These are phyloP conservation scores for Xylaria nigripes DNA, from an alignment of 495 filamentous ascomycete species.

Conservation along the genomic window DNA sequence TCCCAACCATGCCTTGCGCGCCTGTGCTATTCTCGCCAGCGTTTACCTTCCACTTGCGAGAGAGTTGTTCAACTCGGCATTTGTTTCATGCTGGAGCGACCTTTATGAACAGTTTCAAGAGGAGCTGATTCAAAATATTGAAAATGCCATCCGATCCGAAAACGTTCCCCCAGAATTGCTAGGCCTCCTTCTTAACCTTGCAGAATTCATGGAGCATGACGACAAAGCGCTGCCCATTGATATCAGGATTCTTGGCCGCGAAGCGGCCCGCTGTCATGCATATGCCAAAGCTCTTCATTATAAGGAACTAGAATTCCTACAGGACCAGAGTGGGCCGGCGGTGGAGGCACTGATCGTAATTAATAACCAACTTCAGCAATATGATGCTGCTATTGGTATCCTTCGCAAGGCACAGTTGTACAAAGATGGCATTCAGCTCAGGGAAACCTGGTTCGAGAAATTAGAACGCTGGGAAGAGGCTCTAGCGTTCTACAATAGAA, in stretches of 20 bases:
- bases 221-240: constrained; percentile 97
- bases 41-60: constrained; percentile 86
- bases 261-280: constrained; percentile 90
- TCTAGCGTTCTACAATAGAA: constrained; percentile 78
- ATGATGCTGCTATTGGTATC: constrained; percentile 94
- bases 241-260: constrained; percentile 83
- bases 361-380: constrained; percentile 97
- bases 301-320: constrained; percentile 96
- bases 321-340: constrained; percentile 90
- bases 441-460: constrained; percentile 98
- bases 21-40: constrained; percentile 83
- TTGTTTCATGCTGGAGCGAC: constrained; percentile 98
- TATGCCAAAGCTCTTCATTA: constrained; percentile 98
- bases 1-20: constrained; percentile 85
- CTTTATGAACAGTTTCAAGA: constrained; percentile 92
- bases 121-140: constrained; percentile 88
- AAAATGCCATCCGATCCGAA: constrained; percentile 84
- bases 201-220: constrained; percentile 99
- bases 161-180: constrained; percentile 93
- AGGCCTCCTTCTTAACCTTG: constrained; percentile 88
- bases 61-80: constrained; percentile 95
- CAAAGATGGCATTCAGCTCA: constrained; percentile 79
- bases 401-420: constrained; percentile 90
- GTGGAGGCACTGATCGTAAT: constrained; percentile 97
- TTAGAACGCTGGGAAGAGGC: constrained; percentile 97